These are phyloP conservation scores for Pyrus communis DNA, from an alignment of 306 rosid species.

Conservation along the genomic window DNA sequence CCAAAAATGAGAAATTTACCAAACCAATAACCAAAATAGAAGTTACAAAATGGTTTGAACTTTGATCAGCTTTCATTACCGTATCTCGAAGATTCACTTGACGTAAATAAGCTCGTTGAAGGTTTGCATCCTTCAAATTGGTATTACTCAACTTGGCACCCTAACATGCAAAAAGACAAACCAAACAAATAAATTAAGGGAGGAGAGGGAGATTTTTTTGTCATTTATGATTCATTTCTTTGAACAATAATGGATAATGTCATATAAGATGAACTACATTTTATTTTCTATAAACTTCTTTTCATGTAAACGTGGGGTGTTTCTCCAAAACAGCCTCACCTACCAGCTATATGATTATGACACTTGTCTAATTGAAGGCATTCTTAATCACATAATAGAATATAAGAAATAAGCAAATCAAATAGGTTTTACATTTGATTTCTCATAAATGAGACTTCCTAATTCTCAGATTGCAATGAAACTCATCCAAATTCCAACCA, in stretches of 20 bases:
- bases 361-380: neutral
- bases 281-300: neutral
- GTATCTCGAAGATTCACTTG: conserved; percentile 71
- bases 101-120: conserved; percentile 86
- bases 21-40: neutral
- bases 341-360: neutral
- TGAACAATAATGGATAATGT: neutral
- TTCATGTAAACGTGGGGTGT: neutral
- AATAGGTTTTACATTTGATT: neutral
- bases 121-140: conserved; percentile 78
- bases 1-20: too few relatives aligned
- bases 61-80: conserved; percentile 34
- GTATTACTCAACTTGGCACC: conserved; percentile 80
- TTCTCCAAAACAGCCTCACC: neutral
- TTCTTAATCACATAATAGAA: neutral
- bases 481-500: too few relatives aligned
- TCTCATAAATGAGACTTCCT: neutral
- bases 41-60: neutral
- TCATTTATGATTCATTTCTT: neutral
- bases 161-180: conserved; percentile 26
- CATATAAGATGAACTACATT: neutral
- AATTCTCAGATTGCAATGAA: too few relatives aligned
- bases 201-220: neutral
- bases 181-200: neutral
- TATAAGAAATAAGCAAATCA: neutral